Evolutionary conservation across 2,329 filamentous ascomycete genomes (phyloP), one percentile per base, ranked within the genome.

Genomic region (Fusarium graminum): DNA sequence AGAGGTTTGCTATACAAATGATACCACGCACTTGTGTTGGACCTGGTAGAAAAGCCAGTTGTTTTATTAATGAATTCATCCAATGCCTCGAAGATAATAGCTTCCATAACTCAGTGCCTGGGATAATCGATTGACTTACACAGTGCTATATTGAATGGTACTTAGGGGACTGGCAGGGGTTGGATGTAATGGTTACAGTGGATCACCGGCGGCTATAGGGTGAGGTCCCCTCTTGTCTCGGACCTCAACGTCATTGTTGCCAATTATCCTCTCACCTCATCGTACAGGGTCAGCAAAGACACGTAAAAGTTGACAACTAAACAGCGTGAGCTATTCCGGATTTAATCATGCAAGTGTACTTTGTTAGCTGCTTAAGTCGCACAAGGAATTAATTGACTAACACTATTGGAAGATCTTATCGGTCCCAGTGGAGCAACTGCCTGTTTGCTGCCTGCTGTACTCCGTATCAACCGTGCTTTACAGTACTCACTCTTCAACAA

Each of bases 401-500:
- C 45, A n/a, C 9, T 47, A 13, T 19, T 16, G 10, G 30, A 26
- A 55, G 52, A 55, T n/a, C 16, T 36, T n/a, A 36, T 17, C 34
- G 14, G 17, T 54, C 29, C 11, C n/a, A 30, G 63, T 65, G 63
- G 63, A 67, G 40, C 57, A 47, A 52, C 59, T 66, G 63, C 58
- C 63, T 67, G 47, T 45, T 47, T 46, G 63, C 58, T 66, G 63
- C 63, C 63, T 66, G 63, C 22, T 58, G 51, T 41, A 36, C 38
- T 40, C 22, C 52, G 51, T 41, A 36, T 41, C 43, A 36, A 26
- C 57, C 25, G 51, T 40, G 28, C 49, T 44, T 36, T 10, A 17
- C 16, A 42, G 25, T 36, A 29, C 1, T 14, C 16, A 41, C 17
- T 46, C 49, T 22, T 30, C 14, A 36, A 14, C 5, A 25, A 17